A percentile compares a stretch with the other conserved stretches of the same genome.
phyloP scores from a whole-genome alignment of 1,284 basidiomycete genomes.

The Tylopilus sp. region DNA sequence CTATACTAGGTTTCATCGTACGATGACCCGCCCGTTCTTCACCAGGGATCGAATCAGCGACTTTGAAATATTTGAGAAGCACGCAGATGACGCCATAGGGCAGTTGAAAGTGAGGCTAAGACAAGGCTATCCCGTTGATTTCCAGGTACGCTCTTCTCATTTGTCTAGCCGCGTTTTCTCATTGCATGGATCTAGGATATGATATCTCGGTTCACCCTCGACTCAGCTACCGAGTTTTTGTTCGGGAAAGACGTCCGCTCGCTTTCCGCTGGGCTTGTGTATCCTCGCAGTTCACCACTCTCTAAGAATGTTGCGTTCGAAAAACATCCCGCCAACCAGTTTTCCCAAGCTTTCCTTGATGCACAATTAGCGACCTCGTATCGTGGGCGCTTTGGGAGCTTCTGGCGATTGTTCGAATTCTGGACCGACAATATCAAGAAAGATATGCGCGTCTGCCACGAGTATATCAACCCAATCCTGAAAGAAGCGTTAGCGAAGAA shows the following conservation, averaged over 20 bases:
- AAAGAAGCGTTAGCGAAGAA: conserved; percentile 33
- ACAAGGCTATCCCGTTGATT: conserved; percentile 49
- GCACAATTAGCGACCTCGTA: conserved; percentile 27
- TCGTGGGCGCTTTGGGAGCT: conserved; percentile 22
- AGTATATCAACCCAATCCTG: conserved; percentile 39
- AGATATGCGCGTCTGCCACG: conserved; percentile 35
- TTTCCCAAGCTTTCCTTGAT: conserved; percentile 33
- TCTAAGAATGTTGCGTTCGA: conserved; percentile 1
- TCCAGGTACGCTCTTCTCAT: conserved; percentile 38
- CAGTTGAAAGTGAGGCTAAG: conserved; percentile 42
- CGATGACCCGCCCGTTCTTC: conserved; percentile 60
- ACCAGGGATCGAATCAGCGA: conserved; percentile 51
- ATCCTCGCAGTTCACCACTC: conserved; percentile 23
- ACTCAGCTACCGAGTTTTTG: conserved; percentile 43
- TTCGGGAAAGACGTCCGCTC: conserved; percentile 36
- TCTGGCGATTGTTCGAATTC: conserved; percentile 38
- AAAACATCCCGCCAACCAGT: conserved; percentile 34
- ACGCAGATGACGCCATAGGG: conserved; percentile 42
- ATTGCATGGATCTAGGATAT: conserved; percentile 31
- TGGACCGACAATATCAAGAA: conserved; percentile 33
- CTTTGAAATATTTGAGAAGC: conserved; percentile 54
- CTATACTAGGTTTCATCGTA: conserved; percentile 47
- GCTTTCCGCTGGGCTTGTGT: conserved; percentile 32
- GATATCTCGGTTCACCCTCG: conserved; percentile 43
- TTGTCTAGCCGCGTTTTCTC: not conserved